Evolutionary conservation across 345 rosid species (phyloP).

Genomic region (Draba incana): DNA sequence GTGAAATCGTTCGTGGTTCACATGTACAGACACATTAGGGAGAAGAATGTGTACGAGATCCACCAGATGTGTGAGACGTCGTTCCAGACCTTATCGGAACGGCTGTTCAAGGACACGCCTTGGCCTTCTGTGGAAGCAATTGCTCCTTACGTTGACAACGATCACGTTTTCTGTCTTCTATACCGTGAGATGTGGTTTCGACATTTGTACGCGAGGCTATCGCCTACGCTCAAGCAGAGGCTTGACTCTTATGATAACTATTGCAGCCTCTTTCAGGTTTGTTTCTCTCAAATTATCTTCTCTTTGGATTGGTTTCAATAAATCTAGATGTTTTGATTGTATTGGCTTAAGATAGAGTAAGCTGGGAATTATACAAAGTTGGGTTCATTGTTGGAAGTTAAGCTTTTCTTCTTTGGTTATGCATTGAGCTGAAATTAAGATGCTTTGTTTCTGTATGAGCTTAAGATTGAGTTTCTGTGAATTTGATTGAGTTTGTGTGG

Average conservation of each 20-base stretch:
- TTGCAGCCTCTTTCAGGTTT: constrained; percentile 83
- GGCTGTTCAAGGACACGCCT: constrained; percentile 89
- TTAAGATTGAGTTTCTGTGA: no score
- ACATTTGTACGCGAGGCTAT: constrained; percentile 85
- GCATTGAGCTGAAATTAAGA: no score
- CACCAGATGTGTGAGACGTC: constrained; percentile 99
- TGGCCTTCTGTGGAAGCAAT: constrained; percentile 98
- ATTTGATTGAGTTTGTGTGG: constrained; percentile 3
- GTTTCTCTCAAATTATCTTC: not conserved
- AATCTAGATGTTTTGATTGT: not conserved
- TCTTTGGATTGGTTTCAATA: not conserved
- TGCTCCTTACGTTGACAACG: constrained; percentile 82
- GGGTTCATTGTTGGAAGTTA: not conserved
- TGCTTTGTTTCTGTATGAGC: no score
- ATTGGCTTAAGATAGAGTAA: not conserved
- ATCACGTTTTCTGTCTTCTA: constrained; percentile 89
- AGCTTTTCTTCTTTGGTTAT: no score
- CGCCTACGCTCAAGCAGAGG: constrained; percentile 91
- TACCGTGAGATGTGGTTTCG: constrained; percentile 99
- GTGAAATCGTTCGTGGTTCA: constrained; percentile 91
- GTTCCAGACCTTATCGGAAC: constrained; percentile 84
- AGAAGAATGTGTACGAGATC: constrained; percentile 98
- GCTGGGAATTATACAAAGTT: not conserved
- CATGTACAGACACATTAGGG: constrained; percentile 95
- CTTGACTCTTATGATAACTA: constrained; percentile 98